phyloP scores from a whole-genome alignment of 1,284 basidiomycete genomes.

The Boletus mariae region DNA sequence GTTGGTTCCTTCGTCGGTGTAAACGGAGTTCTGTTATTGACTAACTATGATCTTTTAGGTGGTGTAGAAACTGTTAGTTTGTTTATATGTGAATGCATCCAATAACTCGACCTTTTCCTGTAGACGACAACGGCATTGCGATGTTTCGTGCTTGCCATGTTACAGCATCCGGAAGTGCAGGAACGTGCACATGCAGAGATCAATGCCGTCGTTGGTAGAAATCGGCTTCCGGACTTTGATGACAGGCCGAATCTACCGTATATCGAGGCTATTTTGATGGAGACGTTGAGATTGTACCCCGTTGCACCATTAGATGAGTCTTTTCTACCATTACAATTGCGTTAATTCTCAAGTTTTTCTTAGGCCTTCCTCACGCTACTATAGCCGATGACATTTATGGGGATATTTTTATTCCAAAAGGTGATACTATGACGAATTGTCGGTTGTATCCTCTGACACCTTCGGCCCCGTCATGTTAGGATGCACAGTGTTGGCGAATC shows the following conservation, averaged over 20 bases:
- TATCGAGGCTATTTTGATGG: background rate
- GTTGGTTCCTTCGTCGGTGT: constrained; percentile 10
- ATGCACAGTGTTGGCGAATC: background rate
- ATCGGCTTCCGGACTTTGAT: background rate
- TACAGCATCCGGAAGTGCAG: constrained; percentile 44
- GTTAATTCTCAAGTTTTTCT: background rate
- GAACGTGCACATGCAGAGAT: constrained; percentile 42
- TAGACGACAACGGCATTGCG: constrained; percentile 43
- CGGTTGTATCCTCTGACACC: background rate
- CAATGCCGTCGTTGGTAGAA: constrained; percentile 27
- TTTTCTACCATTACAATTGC: background rate
- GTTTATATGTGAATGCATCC: background rate
- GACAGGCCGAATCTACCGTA: background rate
- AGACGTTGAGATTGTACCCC: background rate
- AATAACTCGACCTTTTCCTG: background rate
- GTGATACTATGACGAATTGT: background rate
- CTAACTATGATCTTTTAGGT: constrained; percentile 7
- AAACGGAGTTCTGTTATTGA: background rate
- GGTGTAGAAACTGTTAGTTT: constrained; percentile 23
- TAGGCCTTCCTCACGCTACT: background rate
- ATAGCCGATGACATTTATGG: background rate
- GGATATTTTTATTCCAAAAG: background rate
- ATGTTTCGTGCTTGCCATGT: constrained; percentile 49
- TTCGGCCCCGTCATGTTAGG: background rate
- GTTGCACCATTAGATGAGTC: background rate